Conservation (phyloP, 179 eudicot genomes). For the Carnegiea gigantea region DNA sequence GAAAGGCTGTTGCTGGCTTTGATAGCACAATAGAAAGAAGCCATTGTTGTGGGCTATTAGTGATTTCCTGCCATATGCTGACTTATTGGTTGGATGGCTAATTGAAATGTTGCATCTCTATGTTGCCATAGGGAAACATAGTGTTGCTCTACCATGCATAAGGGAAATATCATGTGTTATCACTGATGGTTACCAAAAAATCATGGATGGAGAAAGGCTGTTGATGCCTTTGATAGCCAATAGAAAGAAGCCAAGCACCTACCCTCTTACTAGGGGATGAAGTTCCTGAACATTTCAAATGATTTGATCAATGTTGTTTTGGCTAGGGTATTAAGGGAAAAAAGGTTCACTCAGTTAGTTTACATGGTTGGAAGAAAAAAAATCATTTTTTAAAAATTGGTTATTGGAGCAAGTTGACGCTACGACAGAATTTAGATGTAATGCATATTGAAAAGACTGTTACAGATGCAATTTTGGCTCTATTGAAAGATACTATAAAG, state of each 20-base stretch:
- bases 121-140: too few relatives aligned
- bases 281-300: neutral
- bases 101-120: neutral
- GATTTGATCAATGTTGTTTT: neutral
- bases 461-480: too few relatives aligned
- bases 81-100: constrained; percentile 6
- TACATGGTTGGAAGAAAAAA: neutral
- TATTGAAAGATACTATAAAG: too few relatives aligned
- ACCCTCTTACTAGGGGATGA: neutral
- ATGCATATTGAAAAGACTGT: constrained; percentile 15
- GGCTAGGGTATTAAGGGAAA: constrained; percentile 16
- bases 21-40: too few relatives aligned
- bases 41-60: constrained; percentile 17
- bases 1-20: too few relatives aligned
- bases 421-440: constrained; percentile 25
- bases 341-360: neutral
- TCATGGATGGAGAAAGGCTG: constrained; percentile 10
- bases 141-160: too few relatives aligned
- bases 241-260: neutral
- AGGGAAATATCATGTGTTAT: neutral
- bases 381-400: neutral
- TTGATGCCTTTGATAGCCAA: neutral
- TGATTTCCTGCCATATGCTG: constrained; percentile 4
- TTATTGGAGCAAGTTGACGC: neutral
- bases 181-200: neutral